Percentiles rank a stretch among this genome's conserved stretches.
These are phyloP conservation scores for Starmerella powellii DNA, from an alignment of 805 yeast genomes.

Conservation along the genomic window DNA sequence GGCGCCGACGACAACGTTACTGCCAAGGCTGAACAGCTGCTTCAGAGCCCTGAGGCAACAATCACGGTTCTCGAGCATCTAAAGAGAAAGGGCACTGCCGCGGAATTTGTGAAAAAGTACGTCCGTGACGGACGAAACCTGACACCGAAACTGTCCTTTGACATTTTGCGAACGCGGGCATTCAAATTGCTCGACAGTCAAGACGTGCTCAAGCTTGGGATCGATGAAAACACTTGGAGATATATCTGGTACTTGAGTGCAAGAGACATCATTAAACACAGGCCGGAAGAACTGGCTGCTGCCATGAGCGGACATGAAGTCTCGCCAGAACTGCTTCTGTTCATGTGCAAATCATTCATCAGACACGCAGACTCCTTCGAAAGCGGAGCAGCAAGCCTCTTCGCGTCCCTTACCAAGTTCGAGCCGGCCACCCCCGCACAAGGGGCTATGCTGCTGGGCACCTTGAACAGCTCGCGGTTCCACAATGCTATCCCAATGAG, in stretches of 20 bases:
- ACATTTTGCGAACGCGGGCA: not conserved
- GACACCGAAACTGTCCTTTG: not conserved
- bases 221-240: slow-evolving; percentile 13
- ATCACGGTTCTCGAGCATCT: no score
- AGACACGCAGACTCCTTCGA: not conserved
- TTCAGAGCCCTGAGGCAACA: no score
- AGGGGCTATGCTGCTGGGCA: not conserved
- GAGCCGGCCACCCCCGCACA: not conserved
- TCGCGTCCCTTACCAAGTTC: not conserved
- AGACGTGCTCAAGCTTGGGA: not conserved
- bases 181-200: not conserved
- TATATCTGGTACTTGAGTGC: slow-evolving; percentile 11
- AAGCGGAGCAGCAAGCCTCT: not conserved
- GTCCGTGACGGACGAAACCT: not conserved
- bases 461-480: not conserved
- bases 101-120: no score
- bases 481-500: not conserved
- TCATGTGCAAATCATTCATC: not conserved
- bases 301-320: no score
- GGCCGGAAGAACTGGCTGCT: no score
- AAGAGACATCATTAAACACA: no score
- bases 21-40: no score
- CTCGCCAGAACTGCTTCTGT: not conserved
- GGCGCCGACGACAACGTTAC: no score
- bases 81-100: no score